phyloP scores from a whole-genome alignment of 352 stramenopile species.

The Pythium aphanidermatum region DNA sequence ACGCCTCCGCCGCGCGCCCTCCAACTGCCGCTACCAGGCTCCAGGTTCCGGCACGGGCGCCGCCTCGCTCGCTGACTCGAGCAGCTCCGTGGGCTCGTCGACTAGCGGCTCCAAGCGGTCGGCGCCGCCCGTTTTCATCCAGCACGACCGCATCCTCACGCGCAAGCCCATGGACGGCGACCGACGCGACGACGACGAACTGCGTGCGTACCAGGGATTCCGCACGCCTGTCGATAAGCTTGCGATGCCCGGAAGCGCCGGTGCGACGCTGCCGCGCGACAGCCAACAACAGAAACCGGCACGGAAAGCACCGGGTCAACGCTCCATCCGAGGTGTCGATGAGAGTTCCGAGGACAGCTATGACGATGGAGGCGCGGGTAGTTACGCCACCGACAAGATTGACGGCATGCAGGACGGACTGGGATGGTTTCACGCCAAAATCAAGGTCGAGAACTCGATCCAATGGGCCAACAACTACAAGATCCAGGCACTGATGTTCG shows the following conservation, averaged over 20 bases:
- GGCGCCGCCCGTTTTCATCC: conserved; percentile 15
- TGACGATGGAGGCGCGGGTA: conserved; percentile 64
- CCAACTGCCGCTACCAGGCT: conserved; percentile 14
- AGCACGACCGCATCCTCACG: conserved; percentile 10
- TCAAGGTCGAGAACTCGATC: conserved; percentile 78
- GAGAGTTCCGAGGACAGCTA: conserved; percentile 75
- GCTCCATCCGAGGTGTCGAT: conserved; percentile 38
- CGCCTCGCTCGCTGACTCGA: background rate
- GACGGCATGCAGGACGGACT: conserved; percentile 43
- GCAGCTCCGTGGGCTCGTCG: background rate
- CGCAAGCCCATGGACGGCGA: background rate
- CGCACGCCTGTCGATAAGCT: conserved; percentile 14
- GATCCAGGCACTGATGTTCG: conserved; percentile 75
- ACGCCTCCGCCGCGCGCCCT: conserved; percentile 13
- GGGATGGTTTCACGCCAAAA: conserved; percentile 85
- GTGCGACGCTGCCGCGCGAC: conserved; percentile 16
- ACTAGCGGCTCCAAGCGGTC: conserved; percentile 2
- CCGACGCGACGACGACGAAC: conserved; percentile 1
- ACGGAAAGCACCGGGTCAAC: background rate
- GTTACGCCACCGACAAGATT: conserved; percentile 61
- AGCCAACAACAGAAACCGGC: conserved; percentile 11
- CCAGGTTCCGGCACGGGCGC: background rate
- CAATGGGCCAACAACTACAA: conserved; percentile 88
- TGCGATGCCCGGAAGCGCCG: conserved; percentile 1
- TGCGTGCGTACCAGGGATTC: conserved; percentile 17